Evolutionary conservation across 2,329 filamentous ascomycete genomes (phyloP), one percentile per base, ranked within the genome.

Genomic region (Decorospora gaudefroyi): DNA sequence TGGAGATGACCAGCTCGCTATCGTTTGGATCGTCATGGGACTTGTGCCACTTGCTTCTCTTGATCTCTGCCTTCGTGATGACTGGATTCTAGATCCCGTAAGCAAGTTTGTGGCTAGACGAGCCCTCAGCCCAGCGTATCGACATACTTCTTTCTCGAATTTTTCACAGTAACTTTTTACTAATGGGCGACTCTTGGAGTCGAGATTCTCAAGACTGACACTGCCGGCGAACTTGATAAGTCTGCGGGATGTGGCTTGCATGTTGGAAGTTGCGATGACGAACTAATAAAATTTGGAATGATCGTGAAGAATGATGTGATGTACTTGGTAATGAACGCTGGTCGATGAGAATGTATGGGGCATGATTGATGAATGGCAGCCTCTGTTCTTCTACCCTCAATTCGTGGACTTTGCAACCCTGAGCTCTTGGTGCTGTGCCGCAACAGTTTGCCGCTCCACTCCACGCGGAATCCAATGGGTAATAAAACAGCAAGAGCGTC

Each of bases 121-220:
- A 52, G 44, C 44, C n/a, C n/a, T n/a, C n/a, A n/a, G n/a, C n/a
- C n/a, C n/a, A n/a, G n/a, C 42, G 16, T 46, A 46, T 44, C 40
- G 40, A 50, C 51, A 44, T 45, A 55, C 51, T 12, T 46, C 15
- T 34, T 46, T 46, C 35, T 40, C 42, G n/a, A n/a, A n/a, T n/a
- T n/a, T n/a, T n/a, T n/a, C n/a, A n/a, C n/a, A n/a, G n/a, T n/a
- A n/a, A n/a, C n/a, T n/a, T n/a, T n/a, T n/a, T n/a, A n/a, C n/a
- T n/a, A n/a, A n/a, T n/a, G n/a, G n/a, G n/a, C n/a, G n/a, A n/a
- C n/a, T n/a, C n/a, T n/a, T n/a, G n/a, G n/a, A n/a, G n/a, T n/a
- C n/a, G n/a, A n/a, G n/a, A n/a, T n/a, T n/a, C n/a, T n/a, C n/a
- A n/a, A n/a, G n/a, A n/a, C n/a, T n/a, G n/a, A n/a, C n/a, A n/a